A percentile compares a stretch with the other conserved stretches of the same genome.
Conservation (phyloP, 768 basidiomycete genomes). For the Termitomyces sp. region DNA sequence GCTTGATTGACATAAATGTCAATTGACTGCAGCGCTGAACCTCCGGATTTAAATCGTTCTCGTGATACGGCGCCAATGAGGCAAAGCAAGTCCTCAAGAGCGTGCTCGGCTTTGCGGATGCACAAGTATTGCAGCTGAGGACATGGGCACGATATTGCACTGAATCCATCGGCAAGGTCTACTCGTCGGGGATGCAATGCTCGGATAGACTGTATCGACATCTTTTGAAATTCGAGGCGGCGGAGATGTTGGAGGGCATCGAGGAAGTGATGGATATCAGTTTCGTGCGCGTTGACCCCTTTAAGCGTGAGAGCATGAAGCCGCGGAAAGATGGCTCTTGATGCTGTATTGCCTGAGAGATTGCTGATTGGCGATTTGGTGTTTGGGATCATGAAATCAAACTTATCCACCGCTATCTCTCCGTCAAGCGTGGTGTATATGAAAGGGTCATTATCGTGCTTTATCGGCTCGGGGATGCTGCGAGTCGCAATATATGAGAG, state of each 20-base stretch:
- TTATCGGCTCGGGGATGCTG: slow-evolving; percentile 12
- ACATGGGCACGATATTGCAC: slow-evolving; percentile 20
- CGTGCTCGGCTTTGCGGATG: slow-evolving; percentile 21
- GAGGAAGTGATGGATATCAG: slow-evolving; percentile 26
- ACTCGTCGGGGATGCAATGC: slow-evolving; percentile 22
- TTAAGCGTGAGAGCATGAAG: slow-evolving; percentile 30
- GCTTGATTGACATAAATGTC: slow-evolving; percentile 26
- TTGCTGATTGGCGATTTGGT: neutral
- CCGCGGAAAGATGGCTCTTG: slow-evolving; percentile 18
- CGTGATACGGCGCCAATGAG: slow-evolving; percentile 20
- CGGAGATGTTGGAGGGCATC: slow-evolving; percentile 21
- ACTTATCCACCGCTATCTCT: neutral
- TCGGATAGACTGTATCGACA: slow-evolving; percentile 26
- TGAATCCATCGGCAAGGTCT: slow-evolving; percentile 1
- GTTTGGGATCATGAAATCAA: neutral
- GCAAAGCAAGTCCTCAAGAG: slow-evolving; percentile 20
- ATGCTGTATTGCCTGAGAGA: neutral
- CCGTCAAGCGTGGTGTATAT: slow-evolving; percentile 2
- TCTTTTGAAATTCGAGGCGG: slow-evolving; percentile 27
- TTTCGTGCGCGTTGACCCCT: slow-evolving; percentile 29
- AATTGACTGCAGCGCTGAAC: slow-evolving; percentile 18
- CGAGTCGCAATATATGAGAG: slow-evolving; percentile 32
- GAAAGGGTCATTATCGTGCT: slow-evolving; percentile 11
- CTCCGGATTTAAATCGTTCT: slow-evolving; percentile 20
- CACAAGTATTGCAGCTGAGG: slow-evolving; percentile 26